Conservation (phyloP, 495 filamentous ascomycete species). For the Trichocladium antarcticum region DNA sequence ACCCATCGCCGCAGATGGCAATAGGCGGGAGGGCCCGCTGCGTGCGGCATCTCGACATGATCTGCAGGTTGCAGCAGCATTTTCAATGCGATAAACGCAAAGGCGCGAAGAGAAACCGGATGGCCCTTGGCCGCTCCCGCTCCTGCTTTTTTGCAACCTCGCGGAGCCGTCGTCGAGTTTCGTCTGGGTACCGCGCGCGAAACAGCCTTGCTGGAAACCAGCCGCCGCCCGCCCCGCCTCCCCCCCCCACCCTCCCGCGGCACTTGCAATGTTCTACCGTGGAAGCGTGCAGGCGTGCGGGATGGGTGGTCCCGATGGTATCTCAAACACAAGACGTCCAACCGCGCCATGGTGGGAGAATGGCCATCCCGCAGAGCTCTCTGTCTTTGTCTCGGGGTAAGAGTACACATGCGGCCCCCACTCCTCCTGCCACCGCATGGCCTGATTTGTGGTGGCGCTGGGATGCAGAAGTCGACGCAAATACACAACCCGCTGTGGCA, state of each 20-base stretch:
- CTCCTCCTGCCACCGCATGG: neutral
- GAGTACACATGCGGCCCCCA: neutral
- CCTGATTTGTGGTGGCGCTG: constrained; percentile 3
- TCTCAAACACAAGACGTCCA: too few species aligned
- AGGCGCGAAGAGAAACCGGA: too few species aligned
- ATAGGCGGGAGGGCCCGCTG: constrained; percentile 10
- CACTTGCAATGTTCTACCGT: too few species aligned
- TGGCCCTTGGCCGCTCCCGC: too few species aligned
- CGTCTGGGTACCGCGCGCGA: constrained; percentile 1
- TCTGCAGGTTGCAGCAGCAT: neutral
- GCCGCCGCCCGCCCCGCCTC: too few species aligned
- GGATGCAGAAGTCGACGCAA: neutral
- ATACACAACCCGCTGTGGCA: neutral
- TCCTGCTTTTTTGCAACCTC: neutral
- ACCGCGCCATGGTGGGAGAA: too few species aligned
- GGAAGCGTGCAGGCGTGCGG: too few species aligned
- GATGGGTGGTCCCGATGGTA: too few species aligned
- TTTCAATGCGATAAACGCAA: too few species aligned
- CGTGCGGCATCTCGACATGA: neutral
- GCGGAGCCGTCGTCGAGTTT: neutral
- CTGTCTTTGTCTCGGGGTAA: neutral
- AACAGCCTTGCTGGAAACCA: constrained; percentile 1
- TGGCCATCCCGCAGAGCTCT: too few species aligned
- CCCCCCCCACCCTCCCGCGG: too few species aligned
- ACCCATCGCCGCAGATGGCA: neutral